phyloP scores from a whole-genome alignment of 2,329 filamentous ascomycete genomes.

The Aureobasidium melanogenum region DNA sequence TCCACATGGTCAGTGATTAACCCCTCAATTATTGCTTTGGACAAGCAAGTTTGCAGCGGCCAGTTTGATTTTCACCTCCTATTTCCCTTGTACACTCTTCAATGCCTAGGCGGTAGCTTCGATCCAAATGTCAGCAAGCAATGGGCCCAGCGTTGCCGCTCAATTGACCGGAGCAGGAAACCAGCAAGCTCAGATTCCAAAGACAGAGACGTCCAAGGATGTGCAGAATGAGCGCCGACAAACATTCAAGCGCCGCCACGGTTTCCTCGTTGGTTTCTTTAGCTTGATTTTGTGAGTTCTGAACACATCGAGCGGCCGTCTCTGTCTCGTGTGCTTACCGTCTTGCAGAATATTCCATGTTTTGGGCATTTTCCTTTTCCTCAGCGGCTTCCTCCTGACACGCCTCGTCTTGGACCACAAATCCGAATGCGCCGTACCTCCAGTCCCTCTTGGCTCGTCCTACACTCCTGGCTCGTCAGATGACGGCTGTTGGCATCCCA shows the following conservation, averaged over 20 bases:
- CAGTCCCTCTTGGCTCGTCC: constrained; percentile 38
- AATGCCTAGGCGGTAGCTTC: constrained; percentile 10
- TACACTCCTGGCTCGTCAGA: constrained; percentile 34
- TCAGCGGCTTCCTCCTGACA: constrained; percentile 87
- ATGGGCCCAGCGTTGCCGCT: background rate
- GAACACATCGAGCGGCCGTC: background rate
- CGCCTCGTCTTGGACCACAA: constrained; percentile 71
- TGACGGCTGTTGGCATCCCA: constrained; percentile 90
- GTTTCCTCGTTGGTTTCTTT: constrained; percentile 55
- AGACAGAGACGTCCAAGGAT: constrained; percentile 16
- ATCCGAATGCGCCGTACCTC: constrained; percentile 67
- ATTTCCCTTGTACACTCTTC: background rate
- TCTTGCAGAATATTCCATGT: constrained; percentile 58
- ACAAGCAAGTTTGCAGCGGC: background rate
- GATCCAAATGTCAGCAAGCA: constrained; percentile 5
- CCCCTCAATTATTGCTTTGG: constrained; percentile 1
- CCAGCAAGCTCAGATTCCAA: constrained; percentile 4
- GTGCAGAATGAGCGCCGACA: constrained; percentile 35
- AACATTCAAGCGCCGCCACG: constrained; percentile 46
- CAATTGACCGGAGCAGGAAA: constrained; percentile 7
- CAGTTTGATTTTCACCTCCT: background rate
- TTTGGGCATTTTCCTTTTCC: constrained; percentile 83
- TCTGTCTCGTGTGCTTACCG: background rate
- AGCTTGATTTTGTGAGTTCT: constrained; percentile 50
- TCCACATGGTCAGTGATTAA: background rate